phyloP scores from a whole-genome alignment of 164 flowering plant species.

The Taxillus chinensis region DNA sequence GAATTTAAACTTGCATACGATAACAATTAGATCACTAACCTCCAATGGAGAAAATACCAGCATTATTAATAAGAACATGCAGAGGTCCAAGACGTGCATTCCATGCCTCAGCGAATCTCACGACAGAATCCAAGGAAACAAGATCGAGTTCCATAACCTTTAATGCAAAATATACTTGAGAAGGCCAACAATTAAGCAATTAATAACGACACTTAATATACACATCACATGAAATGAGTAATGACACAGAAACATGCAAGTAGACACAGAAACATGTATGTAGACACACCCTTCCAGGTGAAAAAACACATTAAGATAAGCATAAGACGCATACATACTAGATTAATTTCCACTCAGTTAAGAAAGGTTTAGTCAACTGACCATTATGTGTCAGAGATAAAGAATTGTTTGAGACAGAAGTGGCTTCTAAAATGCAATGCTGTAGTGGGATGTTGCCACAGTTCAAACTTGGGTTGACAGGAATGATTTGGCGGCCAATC shows the following conservation, averaged over 20 bases:
- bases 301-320: too few species aligned
- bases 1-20: neutral
- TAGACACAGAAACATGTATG: neutral
- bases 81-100: conserved; percentile 75
- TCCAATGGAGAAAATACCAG: conserved; percentile 90
- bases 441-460: too few species aligned
- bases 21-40: conserved; percentile 32
- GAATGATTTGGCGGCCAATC: too few species aligned
- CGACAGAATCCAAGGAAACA: conserved; percentile 86
- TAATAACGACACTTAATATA: neutral
- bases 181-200: neutral
- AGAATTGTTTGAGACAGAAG: too few species aligned
- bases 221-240: neutral
- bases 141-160: conserved; percentile 95
- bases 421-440: too few species aligned
- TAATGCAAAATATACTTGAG: conserved; percentile 5
- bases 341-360: too few species aligned
- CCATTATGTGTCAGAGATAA: too few species aligned
- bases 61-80: conserved; percentile 91
- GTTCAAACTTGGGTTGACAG: too few species aligned
- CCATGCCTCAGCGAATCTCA: conserved; percentile 72
- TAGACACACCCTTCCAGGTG: neutral
- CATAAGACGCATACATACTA: too few species aligned
- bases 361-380: too few species aligned
- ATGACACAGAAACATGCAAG: neutral